Evolutionary conservation across 441 rosid genomes (phyloP), one percentile per base, ranked within the genome.

Genomic region (Jatropha multifida): DNA sequence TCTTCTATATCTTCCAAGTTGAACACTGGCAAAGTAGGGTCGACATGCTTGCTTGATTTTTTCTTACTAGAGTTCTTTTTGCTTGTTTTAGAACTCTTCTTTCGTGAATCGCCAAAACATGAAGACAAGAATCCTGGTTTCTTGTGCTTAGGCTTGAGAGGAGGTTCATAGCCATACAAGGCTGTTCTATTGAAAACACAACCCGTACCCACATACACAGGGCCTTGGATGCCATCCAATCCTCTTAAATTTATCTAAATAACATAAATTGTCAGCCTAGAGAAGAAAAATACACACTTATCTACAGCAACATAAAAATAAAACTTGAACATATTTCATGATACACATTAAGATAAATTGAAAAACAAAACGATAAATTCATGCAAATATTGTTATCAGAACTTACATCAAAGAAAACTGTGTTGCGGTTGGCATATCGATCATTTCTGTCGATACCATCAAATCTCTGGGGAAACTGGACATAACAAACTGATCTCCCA

Each of bases 161-260:
- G 91, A 69, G 91, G 91, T 26, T 88, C 89, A 63, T 88, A 88
- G 61, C 91, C 91, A 72, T 88, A 88, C 75, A 88, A 83, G 26
- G 91, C 91, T 17, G 88, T 85, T 76, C 87, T 81, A 23, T 84
- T 86, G 82, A 87, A 87, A 64, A 87, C 90, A 54, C 90, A 87
- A 55, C 90, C 90, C 0, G 90, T 87, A 64, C 90, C 90, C 72
- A 87, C 90, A 7, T 87, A 87, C 0, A 87, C 90, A n/a, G 90
- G 90, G 40, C 90, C 90, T 85, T 87, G 90, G 78, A 87, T 82
- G 62, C 90, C 90, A 64, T 87, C 90, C 75, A 78, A 63, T 27
- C 90, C 90, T 78, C 90, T 83, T 79, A 87, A 82, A 73, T 87
- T 87, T 67, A 87, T 87, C 90, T 87, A 72, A 38, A 67, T 63